Percentiles rank a stretch among this genome's conserved stretches.
Evolutionary conservation across 306 rosid species (phyloP).

Genomic region (Cicer arietinum): DNA sequence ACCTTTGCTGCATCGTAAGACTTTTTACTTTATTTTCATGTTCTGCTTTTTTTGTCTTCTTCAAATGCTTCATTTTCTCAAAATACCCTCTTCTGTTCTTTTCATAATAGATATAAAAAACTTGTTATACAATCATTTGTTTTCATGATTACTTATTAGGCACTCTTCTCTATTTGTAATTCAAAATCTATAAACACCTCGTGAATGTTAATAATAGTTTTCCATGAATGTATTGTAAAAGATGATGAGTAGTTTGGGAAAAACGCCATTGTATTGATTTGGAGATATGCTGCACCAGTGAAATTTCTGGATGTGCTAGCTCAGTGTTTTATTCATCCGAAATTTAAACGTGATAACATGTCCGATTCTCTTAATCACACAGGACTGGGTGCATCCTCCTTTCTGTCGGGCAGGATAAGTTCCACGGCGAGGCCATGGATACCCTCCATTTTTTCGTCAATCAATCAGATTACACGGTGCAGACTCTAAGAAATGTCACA

Average conservation of each 20-base stretch:
- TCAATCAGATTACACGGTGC: conserved; percentile 89
- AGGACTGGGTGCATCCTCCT: conserved; percentile 91
- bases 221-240: not conserved
- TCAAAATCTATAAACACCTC: not conserved
- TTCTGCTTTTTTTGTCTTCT: conserved; percentile 12
- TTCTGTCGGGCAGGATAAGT: conserved; percentile 83
- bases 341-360: conserved; percentile 37
- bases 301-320: conserved; percentile 18
- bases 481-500: conserved; percentile 85
- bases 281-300: conserved; percentile 5
- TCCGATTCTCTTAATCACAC: conserved; percentile 47
- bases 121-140: not conserved
- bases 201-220: conserved; percentile 17
- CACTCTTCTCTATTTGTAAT: not conserved
- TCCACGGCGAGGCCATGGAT: conserved; percentile 74
- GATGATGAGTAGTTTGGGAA: conserved; percentile 2
- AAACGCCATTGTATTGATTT: not conserved
- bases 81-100: not conserved
- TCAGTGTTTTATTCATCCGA: conserved; percentile 3
- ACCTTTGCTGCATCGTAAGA: conserved; percentile 84
- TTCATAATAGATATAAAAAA: not conserved
- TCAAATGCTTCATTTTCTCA: conserved; percentile 15
- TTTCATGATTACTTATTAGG: not conserved
- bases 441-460: conserved; percentile 86
- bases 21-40: conserved; percentile 38